A percentile compares a stretch with the other conserved stretches of the same genome.
Conservation (phyloP, 169 alveolate species). For the Babesia sp. region DNA sequence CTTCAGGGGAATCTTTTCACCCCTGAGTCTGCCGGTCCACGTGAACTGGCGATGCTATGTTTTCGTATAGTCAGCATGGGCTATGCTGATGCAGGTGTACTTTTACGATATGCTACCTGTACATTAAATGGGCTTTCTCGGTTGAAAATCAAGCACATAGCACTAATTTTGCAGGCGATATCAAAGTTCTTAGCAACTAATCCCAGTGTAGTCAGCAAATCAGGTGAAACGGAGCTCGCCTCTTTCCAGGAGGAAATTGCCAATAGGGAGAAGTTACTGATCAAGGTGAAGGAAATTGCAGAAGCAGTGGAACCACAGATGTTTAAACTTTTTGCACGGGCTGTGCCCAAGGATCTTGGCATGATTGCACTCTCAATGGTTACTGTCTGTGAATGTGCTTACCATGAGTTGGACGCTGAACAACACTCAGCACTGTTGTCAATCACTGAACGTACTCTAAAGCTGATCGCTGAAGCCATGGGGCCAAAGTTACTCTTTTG, state of each 20-base stretch:
- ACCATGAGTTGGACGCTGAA: constrained; percentile 16
- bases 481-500: constrained; percentile 53
- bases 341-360: constrained; percentile 63
- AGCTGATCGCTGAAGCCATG: constrained; percentile 15
- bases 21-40: constrained; percentile 64
- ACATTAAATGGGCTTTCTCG: constrained; percentile 10
- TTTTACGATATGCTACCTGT: constrained; percentile 48
- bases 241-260: constrained; percentile 18
- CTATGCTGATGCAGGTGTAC: constrained; percentile 46
- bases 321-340: constrained; percentile 23
- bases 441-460: constrained; percentile 14
- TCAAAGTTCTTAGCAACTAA: constrained; percentile 42
- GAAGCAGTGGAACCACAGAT: constrained; percentile 7
- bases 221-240: background rate
- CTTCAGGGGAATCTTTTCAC: constrained; percentile 59
- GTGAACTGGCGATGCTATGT: constrained; percentile 64
- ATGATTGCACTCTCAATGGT: constrained; percentile 63
- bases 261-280: constrained; percentile 14
- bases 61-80: constrained; percentile 57
- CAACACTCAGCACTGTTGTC: constrained; percentile 4
- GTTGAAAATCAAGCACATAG: constrained; percentile 50
- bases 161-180: constrained; percentile 49
- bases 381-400: constrained; percentile 29
- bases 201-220: background rate
- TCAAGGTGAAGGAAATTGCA: constrained; percentile 32